Conservation (phyloP, 495 filamentous ascomycete species). For the Annulohypoxylon moriforme region DNA sequence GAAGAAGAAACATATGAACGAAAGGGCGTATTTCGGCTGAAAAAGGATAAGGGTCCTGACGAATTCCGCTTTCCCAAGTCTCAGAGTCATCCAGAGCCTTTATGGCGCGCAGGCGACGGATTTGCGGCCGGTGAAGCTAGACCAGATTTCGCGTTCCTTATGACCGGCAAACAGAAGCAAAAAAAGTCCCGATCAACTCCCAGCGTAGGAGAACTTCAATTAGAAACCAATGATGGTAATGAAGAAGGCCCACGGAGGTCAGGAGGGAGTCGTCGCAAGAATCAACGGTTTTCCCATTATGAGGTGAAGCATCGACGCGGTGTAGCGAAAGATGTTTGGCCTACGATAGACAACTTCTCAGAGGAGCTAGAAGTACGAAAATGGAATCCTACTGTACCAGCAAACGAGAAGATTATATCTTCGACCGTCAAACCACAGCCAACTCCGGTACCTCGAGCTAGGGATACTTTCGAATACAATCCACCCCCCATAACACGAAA, state of each 20-base stretch:
- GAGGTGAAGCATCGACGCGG: slow-evolving; percentile 3
- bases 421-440: slow-evolving; percentile 23
- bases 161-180: slow-evolving; percentile 34
- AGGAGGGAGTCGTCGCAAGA: background rate
- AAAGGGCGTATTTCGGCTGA: slow-evolving; percentile 41
- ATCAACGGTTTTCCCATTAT: background rate
- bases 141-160: slow-evolving; percentile 20
- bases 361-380: slow-evolving; percentile 30
- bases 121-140: slow-evolving; percentile 45
- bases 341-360: slow-evolving; percentile 43
- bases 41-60: slow-evolving; percentile 5
- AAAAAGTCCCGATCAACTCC: slow-evolving; percentile 27
- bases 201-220: slow-evolving; percentile 39
- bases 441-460: background rate
- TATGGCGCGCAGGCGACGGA: slow-evolving; percentile 42
- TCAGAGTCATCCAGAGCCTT: slow-evolving; percentile 26
- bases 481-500: background rate
- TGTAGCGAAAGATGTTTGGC: slow-evolving; percentile 39
- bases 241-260: background rate
- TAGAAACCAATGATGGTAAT: slow-evolving; percentile 21
- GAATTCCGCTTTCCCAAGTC: slow-evolving; percentile 42
- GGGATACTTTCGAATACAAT: background rate
- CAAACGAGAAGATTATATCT: slow-evolving; percentile 5
- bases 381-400: background rate
- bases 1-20: slow-evolving; percentile 17